Base-by-base conservation (phyloP, 2,329 filamentous ascomycete genomes). In the Calonectria hongkongensis region DNA sequence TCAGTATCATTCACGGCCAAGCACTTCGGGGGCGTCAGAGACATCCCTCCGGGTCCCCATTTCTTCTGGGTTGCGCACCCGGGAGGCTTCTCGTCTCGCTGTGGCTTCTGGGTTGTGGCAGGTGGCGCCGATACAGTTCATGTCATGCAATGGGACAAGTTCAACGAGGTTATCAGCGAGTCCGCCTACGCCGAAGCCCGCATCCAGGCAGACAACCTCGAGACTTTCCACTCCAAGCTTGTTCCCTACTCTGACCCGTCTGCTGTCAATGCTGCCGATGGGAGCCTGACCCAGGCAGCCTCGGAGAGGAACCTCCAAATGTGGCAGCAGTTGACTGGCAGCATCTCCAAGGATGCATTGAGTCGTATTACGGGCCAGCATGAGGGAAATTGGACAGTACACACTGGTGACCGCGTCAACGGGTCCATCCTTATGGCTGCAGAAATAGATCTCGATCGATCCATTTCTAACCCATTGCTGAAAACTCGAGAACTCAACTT, bases 21-120 rank as follows among this genome's bases (percentile, higher is more conserved):
- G 48, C 81, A 86, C 27, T 89, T 92, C 75, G 82, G 83, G 9
- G 91, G 91, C 25, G 84, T 93, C 70, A 87, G 86, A 27, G 85
- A 90, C 68, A 84, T 93, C 30, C 89, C 90, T 0, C 79, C 84
- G 0, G 91, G 91, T 0, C 80, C 88, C 16, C 91, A 93, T 79
- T 88, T 93, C 71, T 84, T 92, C 70, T 93, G 90, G 90, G 86
- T 89, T 33, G 85, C 90, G 2, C 85, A 89, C 27, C 85, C 86
- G 0, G 84, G 84, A 2, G 84, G 85, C 21, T 83, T 86, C 21
- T 89, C 89, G 2, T 81, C 86, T 36, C 87, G 91, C 4, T 88
- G 85, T 68, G 91, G 90, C 6, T 91, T 89, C 79, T 93, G 91
- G 90, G 84, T 92, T 68, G 81, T 86, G 51, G 85, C 85, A 0